Evolutionary conservation across 2,329 filamentous ascomycete species (phyloP), one percentile per base, ranked within the genome.

Genomic region (Macrophomina tecta): DNA sequence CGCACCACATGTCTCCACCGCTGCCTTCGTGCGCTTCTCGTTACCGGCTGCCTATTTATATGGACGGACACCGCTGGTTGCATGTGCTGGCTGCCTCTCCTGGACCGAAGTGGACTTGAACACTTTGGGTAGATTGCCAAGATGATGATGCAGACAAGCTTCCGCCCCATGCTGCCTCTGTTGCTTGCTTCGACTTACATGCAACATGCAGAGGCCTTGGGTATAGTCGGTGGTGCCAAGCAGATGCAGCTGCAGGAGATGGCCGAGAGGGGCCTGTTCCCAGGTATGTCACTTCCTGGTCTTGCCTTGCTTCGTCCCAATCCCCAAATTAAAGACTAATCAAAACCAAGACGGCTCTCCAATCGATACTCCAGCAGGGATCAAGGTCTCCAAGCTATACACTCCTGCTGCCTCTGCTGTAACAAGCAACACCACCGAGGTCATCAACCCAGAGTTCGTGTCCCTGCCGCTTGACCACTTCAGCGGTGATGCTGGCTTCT

Each of bases 381-480:
- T 61, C 28, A 16, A 61, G 40, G 28, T 61, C 56, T 61, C 56
- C n/a, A 61, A 48, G 28, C 38, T 48, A 14, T 48, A 61, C 56
- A 46, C 23, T 5, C 55, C 55, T 30, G 53, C 36, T 46, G 23
- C 9, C 11, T n/a, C 14, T n/a, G 55, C 40, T 48, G 56, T 16
- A 12, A 40, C 56, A 45, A 62, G 38, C 18, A 49, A 62, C 32
- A 49, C 58, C n/a, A 49, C 58, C 11, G 63, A 65, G 23, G 42
- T 53, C 32, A 51, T 66, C 18, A 28, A 28, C 34, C 40, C 68
- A 4, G 78, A 80, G 67, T 79, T 76, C 36, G 73, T 80, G 28
- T 65, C 74, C 40, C 69, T 80, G 3, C 76, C 77, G 5, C 64
- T 79, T 1, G 76, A 80, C 68, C 72, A 79, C 60, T 80, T 80